phyloP scores from a whole-genome alignment of 495 filamentous ascomycete species.

The Tirmania nivea region DNA sequence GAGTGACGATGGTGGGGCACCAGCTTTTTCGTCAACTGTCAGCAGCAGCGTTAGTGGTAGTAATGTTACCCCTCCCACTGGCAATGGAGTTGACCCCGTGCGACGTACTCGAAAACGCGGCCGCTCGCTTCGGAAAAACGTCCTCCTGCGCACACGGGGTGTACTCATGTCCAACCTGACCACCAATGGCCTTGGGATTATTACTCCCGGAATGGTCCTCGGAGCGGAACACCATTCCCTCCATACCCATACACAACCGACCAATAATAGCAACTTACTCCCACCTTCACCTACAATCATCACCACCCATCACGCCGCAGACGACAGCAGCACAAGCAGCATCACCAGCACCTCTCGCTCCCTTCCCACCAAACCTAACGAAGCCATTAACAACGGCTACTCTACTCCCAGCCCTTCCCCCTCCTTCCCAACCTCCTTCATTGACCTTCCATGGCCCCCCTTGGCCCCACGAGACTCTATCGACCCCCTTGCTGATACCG shows the following conservation, averaged over 20 bases:
- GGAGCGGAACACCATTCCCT: background rate
- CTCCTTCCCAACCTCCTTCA: background rate
- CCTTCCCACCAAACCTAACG: background rate
- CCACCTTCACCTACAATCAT: background rate
- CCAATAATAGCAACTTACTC: background rate
- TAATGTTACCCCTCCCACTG: no score
- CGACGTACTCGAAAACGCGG: background rate
- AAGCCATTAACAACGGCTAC: background rate
- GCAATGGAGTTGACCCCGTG: no score
- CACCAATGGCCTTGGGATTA: no score
- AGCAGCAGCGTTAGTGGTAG: no score
- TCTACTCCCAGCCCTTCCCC: background rate
- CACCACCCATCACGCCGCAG: conserved; percentile 36
- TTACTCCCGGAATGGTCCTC: no score
- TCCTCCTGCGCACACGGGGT: background rate
- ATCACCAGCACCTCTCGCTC: background rate
- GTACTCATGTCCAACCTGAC: background rate
- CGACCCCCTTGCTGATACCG: conserved; percentile 37
- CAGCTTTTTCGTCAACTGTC: no score
- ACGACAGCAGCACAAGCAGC: conserved; percentile 27
- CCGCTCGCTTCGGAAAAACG: background rate
- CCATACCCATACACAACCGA: background rate
- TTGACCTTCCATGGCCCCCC: conserved; percentile 24
- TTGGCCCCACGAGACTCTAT: conserved; percentile 10
- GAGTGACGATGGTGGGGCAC: no score